A percentile compares a stretch with the other conserved stretches of the same genome.
Evolutionary conservation across 805 yeast species (phyloP).

Genomic region (Pichia kluyveri): DNA sequence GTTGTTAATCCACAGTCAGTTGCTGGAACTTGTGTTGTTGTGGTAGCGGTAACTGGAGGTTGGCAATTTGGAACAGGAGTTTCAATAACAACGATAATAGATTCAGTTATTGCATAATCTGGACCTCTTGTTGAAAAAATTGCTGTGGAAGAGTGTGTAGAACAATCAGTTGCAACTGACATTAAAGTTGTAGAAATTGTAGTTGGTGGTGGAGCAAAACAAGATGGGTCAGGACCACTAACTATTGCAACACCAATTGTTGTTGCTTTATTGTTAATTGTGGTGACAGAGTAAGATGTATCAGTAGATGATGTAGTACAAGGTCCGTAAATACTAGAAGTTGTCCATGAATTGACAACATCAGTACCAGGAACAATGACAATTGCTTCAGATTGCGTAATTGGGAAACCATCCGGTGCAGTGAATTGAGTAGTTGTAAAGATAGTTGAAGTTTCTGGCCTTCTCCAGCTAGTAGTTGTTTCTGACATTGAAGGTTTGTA

Average conservation of each 20-base stretch:
- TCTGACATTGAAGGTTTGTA: slow-evolving; percentile 1
- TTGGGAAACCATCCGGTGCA: slow-evolving; percentile 2
- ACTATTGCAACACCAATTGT: not conserved
- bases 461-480: slow-evolving; percentile 1
- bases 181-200: not conserved
- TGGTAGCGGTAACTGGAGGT: not conserved
- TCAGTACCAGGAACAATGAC: slow-evolving; percentile 1
- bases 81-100: not conserved
- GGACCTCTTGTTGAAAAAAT: not conserved
- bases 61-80: not conserved
- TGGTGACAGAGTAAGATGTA: not conserved
- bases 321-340: not conserved
- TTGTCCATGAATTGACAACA: slow-evolving; percentile 1
- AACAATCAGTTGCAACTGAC: not conserved
- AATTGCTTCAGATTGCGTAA: slow-evolving; percentile 2
- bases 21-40: not conserved
- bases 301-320: not conserved
- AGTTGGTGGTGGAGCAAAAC: slow-evolving; percentile 3
- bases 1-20: not conserved
- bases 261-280: not conserved
- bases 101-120: not conserved
- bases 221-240: slow-evolving; percentile 1
- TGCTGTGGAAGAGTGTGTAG: not conserved
- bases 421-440: not conserved
- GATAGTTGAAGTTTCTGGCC: not conserved